Evolutionary conservation across 768 basidiomycete species (phyloP), one percentile per base, ranked within the genome.

Genomic region (Lactifluus echinatus): DNA sequence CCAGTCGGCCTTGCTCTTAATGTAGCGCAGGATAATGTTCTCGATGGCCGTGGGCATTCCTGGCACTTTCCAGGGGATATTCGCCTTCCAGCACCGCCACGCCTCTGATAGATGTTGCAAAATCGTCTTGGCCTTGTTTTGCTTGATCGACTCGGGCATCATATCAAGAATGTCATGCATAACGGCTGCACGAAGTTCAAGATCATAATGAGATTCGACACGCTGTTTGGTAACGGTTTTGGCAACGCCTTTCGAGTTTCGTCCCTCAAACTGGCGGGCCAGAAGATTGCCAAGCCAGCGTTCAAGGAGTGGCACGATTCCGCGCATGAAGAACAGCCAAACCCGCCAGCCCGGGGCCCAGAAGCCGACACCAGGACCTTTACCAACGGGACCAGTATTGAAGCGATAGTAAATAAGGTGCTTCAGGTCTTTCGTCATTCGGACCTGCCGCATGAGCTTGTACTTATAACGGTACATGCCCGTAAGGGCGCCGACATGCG

Each of bases 401-500:
- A 99, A 99, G 59, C 93, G 90, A 68, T 95, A 95, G 76, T 95
- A 95, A 72, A 96, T 94, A 65, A 97, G 75, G 69, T 97, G 94
- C 78, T 99, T 99, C 70, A 98, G 71, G 70, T 98, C 96, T 80
- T 98, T 99, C 65, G 93, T 96, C 93, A 95, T 95, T 62, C 96
- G 87, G 37, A 99, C 93, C 84, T 99, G 96, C 68, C 92, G 81
- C 96, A 99, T 99, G 60, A 99, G 79, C 91, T 98, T 98, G 78
- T 99, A 99, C 77, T 98, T 97, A 78, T 97, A 98, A 28, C 95
- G 85, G 74, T 99, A 99, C 96, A 99, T 99, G 65, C 96, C 96
- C 4, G 96, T 99, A 64, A 99, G 75, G 26, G 96, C 95, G 67
- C 96, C 96, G 56, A 99, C 92, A 67, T 99, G 96, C 2, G 82